These are phyloP conservation scores for Daldinia vernicosa DNA, from an alignment of 495 filamentous ascomycete genomes.

Conservation along the genomic window DNA sequence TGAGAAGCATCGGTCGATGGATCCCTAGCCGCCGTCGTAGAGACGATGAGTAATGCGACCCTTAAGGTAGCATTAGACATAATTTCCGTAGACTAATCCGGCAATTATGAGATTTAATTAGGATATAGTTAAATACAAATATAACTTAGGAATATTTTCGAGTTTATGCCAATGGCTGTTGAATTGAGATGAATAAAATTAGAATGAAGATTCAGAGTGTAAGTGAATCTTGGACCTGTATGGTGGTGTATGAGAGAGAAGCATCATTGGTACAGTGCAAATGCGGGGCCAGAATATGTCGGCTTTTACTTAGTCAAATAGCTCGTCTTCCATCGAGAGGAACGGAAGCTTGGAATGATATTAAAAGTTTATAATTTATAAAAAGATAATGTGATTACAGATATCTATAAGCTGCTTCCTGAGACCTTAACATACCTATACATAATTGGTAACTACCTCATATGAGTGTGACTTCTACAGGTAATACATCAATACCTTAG, in stretches of 20 bases:
- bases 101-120: background rate
- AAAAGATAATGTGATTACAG: no score
- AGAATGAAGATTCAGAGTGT: background rate
- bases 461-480: background rate
- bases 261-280: constrained; percentile 23
- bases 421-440: background rate
- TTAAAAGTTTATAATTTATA: background rate
- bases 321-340: background rate
- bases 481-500: background rate
- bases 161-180: background rate
- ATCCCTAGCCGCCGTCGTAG: constrained; percentile 88
- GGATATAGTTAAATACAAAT: background rate
- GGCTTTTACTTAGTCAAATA: background rate
- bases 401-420: background rate
- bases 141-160: background rate
- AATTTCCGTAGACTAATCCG: background rate
- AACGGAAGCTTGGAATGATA: background rate
- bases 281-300: constrained; percentile 20
- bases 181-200: background rate
- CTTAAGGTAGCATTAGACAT: constrained; percentile 57
- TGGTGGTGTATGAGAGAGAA: constrained; percentile 11
- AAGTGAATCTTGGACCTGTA: constrained; percentile 5
- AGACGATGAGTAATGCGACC: constrained; percentile 86
- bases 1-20: constrained; percentile 79
- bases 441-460: background rate